Conservation (phyloP, 1,139 yeast genomes). For the Hanseniaspora gamundiae region DNA sequence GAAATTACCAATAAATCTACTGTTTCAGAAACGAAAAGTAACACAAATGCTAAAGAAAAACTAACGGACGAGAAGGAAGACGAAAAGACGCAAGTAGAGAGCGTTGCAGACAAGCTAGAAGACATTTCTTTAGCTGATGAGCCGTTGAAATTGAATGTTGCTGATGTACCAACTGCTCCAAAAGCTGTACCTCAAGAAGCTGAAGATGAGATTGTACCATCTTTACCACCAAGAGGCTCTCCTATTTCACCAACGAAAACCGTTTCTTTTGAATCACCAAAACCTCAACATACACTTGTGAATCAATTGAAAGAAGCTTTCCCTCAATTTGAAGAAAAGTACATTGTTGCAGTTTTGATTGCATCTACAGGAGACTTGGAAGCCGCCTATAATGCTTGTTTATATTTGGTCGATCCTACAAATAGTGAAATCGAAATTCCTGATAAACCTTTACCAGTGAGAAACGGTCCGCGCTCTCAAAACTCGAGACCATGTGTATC, state of each 20-base stretch:
- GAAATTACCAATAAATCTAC: constrained; percentile 5
- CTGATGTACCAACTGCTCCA: too few relatives aligned
- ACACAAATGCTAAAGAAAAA: constrained; percentile 5
- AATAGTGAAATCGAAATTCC: constrained; percentile 46
- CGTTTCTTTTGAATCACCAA: constrained; percentile 37
- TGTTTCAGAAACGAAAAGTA: constrained; percentile 5
- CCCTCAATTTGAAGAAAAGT: constrained; percentile 59
- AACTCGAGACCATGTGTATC: constrained; percentile 11
- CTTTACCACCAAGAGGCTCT: constrained; percentile 5
- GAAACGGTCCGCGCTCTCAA: constrained; percentile 15
- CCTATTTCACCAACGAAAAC: not conserved
- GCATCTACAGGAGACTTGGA: constrained; percentile 76
- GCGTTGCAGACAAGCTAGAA: constrained; percentile 1
- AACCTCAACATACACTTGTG: constrained; percentile 35
- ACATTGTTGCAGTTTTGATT: constrained; percentile 66
- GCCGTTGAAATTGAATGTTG: too few relatives aligned
- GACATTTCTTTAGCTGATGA: constrained; percentile 5
- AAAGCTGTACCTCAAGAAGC: too few relatives aligned
- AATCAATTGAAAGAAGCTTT: constrained; percentile 58
- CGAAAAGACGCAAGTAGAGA: not conserved
- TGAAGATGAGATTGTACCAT: constrained; percentile 5
- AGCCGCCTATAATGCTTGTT: constrained; percentile 77
- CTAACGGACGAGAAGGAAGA: constrained; percentile 2
- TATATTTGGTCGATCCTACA: constrained; percentile 68
- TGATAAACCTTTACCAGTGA: constrained; percentile 19